Conservation (phyloP, 768 basidiomycete genomes). For the Imleria badia region DNA sequence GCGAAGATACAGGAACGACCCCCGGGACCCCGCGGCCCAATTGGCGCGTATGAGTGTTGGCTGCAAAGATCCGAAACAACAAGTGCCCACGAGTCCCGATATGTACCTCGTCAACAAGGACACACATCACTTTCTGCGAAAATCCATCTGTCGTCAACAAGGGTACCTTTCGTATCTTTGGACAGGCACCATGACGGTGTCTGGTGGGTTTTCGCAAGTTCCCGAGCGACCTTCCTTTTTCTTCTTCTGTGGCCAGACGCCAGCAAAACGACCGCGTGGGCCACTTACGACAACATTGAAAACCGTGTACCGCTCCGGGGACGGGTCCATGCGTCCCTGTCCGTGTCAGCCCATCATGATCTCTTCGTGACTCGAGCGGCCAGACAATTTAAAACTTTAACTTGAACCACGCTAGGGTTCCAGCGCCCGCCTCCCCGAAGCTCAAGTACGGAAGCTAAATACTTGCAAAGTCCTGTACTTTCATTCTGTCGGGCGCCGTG, state of each 20-base stretch:
- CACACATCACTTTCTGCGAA: background rate
- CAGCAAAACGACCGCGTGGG: background rate
- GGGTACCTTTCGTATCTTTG: background rate
- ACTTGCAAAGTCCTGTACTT: too few relatives aligned
- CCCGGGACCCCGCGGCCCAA: too few relatives aligned
- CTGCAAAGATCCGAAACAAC: background rate
- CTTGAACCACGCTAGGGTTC: too few relatives aligned
- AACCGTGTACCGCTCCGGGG: background rate
- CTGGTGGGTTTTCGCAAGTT: background rate
- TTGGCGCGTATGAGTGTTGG: too few relatives aligned
- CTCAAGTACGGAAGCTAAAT: too few relatives aligned
- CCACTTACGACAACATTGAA: background rate
- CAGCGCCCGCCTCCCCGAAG: too few relatives aligned
- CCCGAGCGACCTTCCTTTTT: background rate
- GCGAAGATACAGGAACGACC: too few relatives aligned
- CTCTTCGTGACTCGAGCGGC: too few relatives aligned
- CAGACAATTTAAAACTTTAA: too few relatives aligned
- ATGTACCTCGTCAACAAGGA: background rate
- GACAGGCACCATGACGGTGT: constrained; percentile 4
- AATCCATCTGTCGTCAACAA: too few relatives aligned
- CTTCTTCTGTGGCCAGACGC: background rate
- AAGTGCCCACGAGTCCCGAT: background rate
- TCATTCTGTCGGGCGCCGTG: too few relatives aligned
- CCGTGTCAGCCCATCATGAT: background rate
- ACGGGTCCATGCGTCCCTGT: background rate